These are phyloP conservation scores for Populus hybrid DNA, from an alignment of 441 rosid species.

Conservation along the genomic window DNA sequence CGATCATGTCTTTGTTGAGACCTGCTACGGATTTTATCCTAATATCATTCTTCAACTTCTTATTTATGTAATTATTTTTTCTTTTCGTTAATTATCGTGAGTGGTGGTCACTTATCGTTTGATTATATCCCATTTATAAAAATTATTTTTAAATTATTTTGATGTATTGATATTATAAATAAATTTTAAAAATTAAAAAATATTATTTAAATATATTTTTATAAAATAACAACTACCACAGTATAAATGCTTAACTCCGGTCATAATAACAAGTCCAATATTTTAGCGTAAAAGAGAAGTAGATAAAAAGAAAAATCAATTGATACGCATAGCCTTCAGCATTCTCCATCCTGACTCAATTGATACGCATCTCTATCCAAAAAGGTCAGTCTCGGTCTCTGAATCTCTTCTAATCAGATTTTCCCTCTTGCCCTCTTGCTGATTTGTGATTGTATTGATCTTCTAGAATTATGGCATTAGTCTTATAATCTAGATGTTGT, in stretches of 20 bases:
- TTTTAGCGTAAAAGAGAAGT: neutral
- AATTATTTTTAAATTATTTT: no score
- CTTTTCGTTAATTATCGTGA: no score
- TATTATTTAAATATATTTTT: no score
- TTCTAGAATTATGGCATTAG: neutral
- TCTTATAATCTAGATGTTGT: neutral
- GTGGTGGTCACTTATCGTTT: no score
- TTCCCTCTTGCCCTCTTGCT: neutral
- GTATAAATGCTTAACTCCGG: neutral
- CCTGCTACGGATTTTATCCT: no score
- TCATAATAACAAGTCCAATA: neutral
- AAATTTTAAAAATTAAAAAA: no score
- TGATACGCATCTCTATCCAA: conserved; percentile 3
- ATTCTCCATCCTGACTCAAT: conserved; percentile 11
- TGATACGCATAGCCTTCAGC: neutral
- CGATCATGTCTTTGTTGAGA: no score
- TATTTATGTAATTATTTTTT: no score
- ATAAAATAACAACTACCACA: no score
- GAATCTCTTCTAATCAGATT: neutral
- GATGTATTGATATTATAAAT: no score
- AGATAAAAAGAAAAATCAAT: neutral
- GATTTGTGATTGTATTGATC: neutral
- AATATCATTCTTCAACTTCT: no score
- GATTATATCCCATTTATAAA: no score
- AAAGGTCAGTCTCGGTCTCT: conserved; percentile 13